Evolutionary conservation across 2,329 filamentous ascomycete species (phyloP).

Genomic region (Plectosphaerella sp.): DNA sequence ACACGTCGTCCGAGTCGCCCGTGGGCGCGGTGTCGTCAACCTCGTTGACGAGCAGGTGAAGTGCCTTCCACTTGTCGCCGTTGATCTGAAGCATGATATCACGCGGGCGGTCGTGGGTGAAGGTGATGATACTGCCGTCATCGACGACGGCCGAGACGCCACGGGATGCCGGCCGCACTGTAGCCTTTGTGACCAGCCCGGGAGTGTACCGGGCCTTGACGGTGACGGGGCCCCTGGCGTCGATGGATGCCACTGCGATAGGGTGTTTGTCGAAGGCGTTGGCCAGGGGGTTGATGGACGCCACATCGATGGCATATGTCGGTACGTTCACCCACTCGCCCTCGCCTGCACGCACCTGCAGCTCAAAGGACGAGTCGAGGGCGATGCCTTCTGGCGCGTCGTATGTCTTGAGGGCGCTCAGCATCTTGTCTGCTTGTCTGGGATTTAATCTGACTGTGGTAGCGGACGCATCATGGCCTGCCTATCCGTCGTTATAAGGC

Average conservation of each 20-base stretch:
- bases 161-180: constrained; percentile 1
- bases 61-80: constrained; percentile 17
- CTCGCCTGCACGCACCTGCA: background rate
- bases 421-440: background rate
- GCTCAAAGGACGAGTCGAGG: background rate
- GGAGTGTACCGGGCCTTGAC: background rate
- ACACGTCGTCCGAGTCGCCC: constrained; percentile 8
- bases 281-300: background rate
- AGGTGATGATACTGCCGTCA: background rate
- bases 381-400: background rate
- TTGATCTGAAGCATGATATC: constrained; percentile 18
- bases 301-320: background rate
- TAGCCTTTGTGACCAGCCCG: background rate
- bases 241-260: background rate
- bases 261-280: background rate
- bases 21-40: constrained; percentile 13
- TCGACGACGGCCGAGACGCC: background rate
- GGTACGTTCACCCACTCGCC: background rate
- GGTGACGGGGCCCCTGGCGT: background rate
- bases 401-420: background rate
- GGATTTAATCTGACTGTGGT: too few species aligned
- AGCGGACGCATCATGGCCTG: too few species aligned
- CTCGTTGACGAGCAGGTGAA: constrained; percentile 18
- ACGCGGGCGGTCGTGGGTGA: background rate
- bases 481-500: too few species aligned